These are phyloP conservation scores for Erythrophleum ivorense DNA, from an alignment of 331 rosid species.

Conservation along the genomic window DNA sequence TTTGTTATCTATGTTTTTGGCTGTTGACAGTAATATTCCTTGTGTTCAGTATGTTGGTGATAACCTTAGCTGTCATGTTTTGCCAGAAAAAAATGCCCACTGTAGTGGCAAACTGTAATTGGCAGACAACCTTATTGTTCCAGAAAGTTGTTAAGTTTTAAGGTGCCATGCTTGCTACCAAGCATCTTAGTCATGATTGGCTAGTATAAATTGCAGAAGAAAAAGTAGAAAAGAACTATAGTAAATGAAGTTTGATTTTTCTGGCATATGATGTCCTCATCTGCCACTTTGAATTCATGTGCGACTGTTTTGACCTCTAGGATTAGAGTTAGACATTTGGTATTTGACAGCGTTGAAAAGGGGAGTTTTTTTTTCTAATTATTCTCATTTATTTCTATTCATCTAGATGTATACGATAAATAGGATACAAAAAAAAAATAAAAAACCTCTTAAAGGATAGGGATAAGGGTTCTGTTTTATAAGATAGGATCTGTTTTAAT, in stretches of 20 bases:
- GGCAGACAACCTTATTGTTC: background rate
- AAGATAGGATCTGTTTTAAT: too few species aligned
- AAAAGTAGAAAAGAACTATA: background rate
- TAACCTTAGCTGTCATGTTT: background rate
- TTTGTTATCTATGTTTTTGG: slow-evolving; percentile 16
- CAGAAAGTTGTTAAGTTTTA: background rate
- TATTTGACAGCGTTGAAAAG: background rate
- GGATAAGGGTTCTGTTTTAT: too few species aligned
- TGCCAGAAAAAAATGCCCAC: background rate
- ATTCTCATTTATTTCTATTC: too few species aligned
- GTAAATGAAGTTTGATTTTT: background rate
- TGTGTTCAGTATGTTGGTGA: slow-evolving; percentile 1
- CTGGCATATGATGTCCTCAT: background rate
- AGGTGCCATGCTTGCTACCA: slow-evolving; percentile 10
- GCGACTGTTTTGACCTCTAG: background rate
- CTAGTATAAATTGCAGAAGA: slow-evolving; percentile 2
- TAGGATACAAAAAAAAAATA: too few species aligned
- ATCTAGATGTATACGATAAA: too few species aligned
- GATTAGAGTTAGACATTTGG: background rate
- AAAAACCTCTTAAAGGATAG: too few species aligned
- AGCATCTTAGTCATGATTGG: slow-evolving; percentile 7
- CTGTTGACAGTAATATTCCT: slow-evolving; percentile 22
- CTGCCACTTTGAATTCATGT: background rate
- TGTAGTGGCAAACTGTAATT: slow-evolving; percentile 3
- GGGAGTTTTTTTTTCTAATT: too few species aligned